A percentile compares a stretch with the other conserved stretches of the same genome.
These are phyloP conservation scores for Akanthomyces lecanii DNA, from an alignment of 2,329 filamentous ascomycete species.

Conservation along the genomic window DNA sequence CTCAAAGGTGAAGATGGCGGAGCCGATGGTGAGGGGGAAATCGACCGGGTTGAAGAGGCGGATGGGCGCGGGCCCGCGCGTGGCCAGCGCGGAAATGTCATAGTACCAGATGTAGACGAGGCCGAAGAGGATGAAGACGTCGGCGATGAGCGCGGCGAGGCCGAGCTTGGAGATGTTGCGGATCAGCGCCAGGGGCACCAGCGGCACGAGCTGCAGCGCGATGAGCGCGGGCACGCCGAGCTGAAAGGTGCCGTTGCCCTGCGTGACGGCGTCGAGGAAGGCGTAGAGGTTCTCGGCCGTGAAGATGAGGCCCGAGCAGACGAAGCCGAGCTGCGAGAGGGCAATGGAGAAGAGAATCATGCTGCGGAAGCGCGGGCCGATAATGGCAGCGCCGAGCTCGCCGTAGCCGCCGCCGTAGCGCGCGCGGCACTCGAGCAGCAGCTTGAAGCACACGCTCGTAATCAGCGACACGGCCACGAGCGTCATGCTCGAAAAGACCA, in stretches of 20 bases:
- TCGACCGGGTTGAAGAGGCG: conserved; percentile 63
- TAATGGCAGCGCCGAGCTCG: conserved; percentile 64
- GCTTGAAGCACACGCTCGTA: conserved; percentile 67
- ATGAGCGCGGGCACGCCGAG: conserved; percentile 55
- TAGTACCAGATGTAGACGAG: conserved; percentile 71
- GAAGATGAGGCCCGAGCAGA: conserved; percentile 74
- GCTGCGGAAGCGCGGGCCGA: conserved; percentile 57
- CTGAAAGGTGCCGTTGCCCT: conserved; percentile 45
- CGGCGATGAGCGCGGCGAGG: conserved; percentile 63
- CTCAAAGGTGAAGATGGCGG: conserved; percentile 74
- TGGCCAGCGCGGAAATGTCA: conserved; percentile 55
- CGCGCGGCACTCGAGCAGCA: conserved; percentile 63
- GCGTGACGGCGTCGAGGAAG: conserved; percentile 60
- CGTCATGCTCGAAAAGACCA: conserved; percentile 68
- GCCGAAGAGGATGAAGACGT: conserved; percentile 67
- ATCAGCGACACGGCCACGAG: conserved; percentile 61
- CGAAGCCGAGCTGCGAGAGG: conserved; percentile 72
- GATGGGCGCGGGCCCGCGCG: conserved; percentile 56
- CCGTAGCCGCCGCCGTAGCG: conserved; percentile 67
- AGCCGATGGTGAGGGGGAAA: conserved; percentile 68
- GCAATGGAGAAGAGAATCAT: conserved; percentile 67
- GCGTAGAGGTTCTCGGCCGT: conserved; percentile 69
- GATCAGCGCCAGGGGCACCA: conserved; percentile 65
- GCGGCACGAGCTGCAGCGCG: conserved; percentile 57
- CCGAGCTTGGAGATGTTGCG: conserved; percentile 73